A percentile compares a stretch with the other conserved stretches of the same genome.
These are phyloP conservation scores for Mycena alexandri DNA, from an alignment of 768 basidiomycete species.

Conservation along the genomic window DNA sequence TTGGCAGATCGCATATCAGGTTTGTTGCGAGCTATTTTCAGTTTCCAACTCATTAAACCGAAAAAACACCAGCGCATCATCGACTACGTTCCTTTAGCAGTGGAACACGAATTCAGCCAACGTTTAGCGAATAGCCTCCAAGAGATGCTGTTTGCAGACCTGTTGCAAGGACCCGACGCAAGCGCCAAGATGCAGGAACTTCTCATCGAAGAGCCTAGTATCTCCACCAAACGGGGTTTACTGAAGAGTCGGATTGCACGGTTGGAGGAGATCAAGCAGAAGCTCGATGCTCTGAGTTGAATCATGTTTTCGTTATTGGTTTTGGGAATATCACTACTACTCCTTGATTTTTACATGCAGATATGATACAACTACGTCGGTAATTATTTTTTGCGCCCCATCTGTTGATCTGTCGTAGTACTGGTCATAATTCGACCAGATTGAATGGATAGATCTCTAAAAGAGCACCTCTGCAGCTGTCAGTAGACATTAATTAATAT, in stretches of 20 bases:
- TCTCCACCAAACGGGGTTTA: conserved; percentile 1
- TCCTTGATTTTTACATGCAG: no score
- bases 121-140: conserved; percentile 50
- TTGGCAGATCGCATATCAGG: conserved; percentile 63
- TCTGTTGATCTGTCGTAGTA: no score
- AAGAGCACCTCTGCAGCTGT: no score
- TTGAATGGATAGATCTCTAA: no score
- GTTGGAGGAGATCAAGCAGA: conserved; percentile 27
- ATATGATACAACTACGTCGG: no score
- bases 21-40: conserved; percentile 21
- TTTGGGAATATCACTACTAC: no score
- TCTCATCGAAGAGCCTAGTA: conserved; percentile 13
- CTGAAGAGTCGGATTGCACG: conserved; percentile 14
- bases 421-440: no score
- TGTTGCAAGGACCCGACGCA: conserved; percentile 24
- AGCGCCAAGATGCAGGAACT: conserved; percentile 28
- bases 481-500: no score
- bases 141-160: conserved; percentile 43
- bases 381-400: no score
- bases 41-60: neutral
- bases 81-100: conserved; percentile 59
- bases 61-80: conserved; percentile 55
- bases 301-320: no score
- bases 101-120: conserved; percentile 56
- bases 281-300: conserved; percentile 25